Evolutionary conservation across 805 yeast genomes (phyloP).

Genomic region (Clavispora fructus): DNA sequence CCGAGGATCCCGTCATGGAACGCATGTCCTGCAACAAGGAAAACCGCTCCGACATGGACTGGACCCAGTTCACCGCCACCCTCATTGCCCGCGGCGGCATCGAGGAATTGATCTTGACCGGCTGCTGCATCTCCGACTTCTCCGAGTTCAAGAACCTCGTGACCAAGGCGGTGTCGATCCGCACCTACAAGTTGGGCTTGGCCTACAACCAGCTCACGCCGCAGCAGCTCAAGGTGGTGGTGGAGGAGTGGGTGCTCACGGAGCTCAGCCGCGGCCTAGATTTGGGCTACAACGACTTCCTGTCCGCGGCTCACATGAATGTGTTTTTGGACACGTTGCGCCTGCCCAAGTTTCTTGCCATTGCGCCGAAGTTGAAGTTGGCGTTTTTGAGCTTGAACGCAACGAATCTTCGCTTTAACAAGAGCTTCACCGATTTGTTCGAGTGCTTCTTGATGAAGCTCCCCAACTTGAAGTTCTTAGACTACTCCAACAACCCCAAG

Average conservation of each 20-base stretch:
- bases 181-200: conserved; percentile 64
- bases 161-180: conserved; percentile 47
- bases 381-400: conserved; percentile 59
- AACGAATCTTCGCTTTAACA: conserved; percentile 50
- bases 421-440: conserved; percentile 43
- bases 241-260: conserved; percentile 54
- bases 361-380: conserved; percentile 19
- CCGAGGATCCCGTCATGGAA: conserved; percentile 22
- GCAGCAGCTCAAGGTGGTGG: conserved; percentile 48
- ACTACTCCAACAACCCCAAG: conserved; percentile 63
- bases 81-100: conserved; percentile 66
- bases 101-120: conserved; percentile 74
- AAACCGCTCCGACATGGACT: conserved; percentile 73
- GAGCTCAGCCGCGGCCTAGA: conserved; percentile 64
- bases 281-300: conserved; percentile 75
- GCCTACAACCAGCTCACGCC: conserved; percentile 65
- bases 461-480: conserved; percentile 64
- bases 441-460: conserved; percentile 48
- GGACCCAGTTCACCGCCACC: conserved; percentile 72
- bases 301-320: conserved; percentile 26
- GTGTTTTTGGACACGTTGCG: conserved; percentile 32
- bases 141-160: conserved; percentile 52
- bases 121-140: conserved; percentile 59
- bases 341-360: conserved; percentile 14
- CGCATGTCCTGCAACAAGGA: conserved; percentile 46